Evolutionary conservation across 2,329 filamentous ascomycete genomes (phyloP), one percentile per base, ranked within the genome.

Genomic region (Hymenoscyphus linearis): DNA sequence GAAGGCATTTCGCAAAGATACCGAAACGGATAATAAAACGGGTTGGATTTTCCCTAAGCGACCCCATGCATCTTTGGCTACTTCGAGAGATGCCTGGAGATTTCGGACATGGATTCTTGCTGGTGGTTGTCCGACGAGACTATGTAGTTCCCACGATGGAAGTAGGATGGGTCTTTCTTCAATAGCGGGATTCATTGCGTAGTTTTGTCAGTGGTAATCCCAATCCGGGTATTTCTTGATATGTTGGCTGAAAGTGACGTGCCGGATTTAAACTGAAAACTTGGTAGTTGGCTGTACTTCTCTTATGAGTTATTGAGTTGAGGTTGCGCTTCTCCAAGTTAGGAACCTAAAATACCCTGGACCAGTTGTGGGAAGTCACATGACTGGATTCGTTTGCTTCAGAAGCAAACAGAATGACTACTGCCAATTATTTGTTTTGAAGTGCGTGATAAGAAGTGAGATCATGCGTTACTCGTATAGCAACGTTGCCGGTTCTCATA

Each of bases 11-110:
- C 74, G 72, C 62, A 91, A 79, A 2, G 78, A 80, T 3, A 91
- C 78, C 22, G 81, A 79, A 36, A 84, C 81, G 4, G 85, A 86
- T 9, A 91, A 68, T 6, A 83, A 70, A 10, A 85, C 77, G 7
- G 88, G 87, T 74, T 91, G 89, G 12, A 77, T 72, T 65, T 82
- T 84, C 57, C 76, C 73, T 2, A 66, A 60, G 3, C 88, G 82
- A 60, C 85, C 85, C 88, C 88, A 91, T 55, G 86, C 87, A 71
- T 91, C 88, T 36, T 78, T 78, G n/a, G 61, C 62, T 50, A 65
- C 35, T n/a, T 62, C 54, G 62, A 85, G 78, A 9, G 74, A 79
- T 60, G 83, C 77, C 62, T 82, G 78, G 1, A 92, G 81, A 68
- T 89, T 85, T 57, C 78, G 79, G 61, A 91, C 81, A 40, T 79